Evolutionary conservation across 768 basidiomycete genomes (phyloP).

Genomic region (Pholiota molesta): DNA sequence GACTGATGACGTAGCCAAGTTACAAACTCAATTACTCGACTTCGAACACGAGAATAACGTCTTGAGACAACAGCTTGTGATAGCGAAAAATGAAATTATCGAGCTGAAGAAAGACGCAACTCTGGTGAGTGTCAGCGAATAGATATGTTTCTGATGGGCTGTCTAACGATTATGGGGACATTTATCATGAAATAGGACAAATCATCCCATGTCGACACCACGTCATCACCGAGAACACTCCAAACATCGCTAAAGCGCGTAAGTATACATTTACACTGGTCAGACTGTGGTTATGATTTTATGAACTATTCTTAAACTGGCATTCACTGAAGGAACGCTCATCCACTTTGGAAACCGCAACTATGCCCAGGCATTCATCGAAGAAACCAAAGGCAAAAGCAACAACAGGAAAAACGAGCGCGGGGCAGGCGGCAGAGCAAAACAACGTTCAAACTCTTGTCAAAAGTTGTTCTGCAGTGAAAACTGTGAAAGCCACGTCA

Average conservation of each 20-base stretch:
- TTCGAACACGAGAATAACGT: background rate
- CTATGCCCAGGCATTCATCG: no score
- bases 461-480: no score
- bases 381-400: no score
- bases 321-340: background rate
- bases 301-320: background rate
- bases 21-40: background rate
- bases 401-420: no score
- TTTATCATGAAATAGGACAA: background rate
- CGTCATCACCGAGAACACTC: no score
- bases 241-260: background rate
- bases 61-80: background rate
- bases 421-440: no score
- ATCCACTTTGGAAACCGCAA: no score
- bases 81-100: background rate
- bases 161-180: no score
- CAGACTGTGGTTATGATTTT: background rate
- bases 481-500: no score
- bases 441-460: no score
- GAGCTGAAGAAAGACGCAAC: background rate
- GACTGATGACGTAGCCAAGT: background rate
- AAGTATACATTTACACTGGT: background rate
- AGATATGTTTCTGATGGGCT: background rate
- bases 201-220: background rate
- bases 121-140: background rate